Evolutionary conservation across 768 basidiomycete species (phyloP), one percentile per base, ranked within the genome.

Genomic region (Mycena alexandri): DNA sequence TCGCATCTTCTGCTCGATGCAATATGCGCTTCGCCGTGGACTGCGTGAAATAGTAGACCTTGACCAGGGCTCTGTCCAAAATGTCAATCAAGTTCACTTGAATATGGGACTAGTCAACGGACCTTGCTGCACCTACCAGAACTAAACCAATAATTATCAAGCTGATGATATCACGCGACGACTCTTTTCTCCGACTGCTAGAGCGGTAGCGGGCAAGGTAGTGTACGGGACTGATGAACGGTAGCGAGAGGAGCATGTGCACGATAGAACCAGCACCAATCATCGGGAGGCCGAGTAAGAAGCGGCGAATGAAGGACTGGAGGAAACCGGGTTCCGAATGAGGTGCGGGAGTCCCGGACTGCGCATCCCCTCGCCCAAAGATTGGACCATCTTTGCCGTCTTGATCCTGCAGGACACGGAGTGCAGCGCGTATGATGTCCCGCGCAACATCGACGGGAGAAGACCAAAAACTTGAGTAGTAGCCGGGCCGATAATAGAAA

Each of bases 231-330:
- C 85, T 87, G 51, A 92, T 81, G 62, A 90, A 76, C 24, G 89
- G 90, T 9, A 89, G 75, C 4, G 91, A 87, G 13, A 89, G 68
- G 17, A 94, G 77, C 86, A 93, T 86, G 59, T 92, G 91, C 19
- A 93, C 85, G 47, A 94, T 77, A 53, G 91, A 93, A 21, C 88
- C 88, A 44, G 91, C 92, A 12, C 93, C 93, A 14, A 95, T 85
- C 63, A 94, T 83, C 33, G 93, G 93, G 16, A 94, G 80, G 24
- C 93, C 93, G 25, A 95, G 75, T 14, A 94, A 71, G 75, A 94
- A 90, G n/a, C 93, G 88, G 46, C 86, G 87, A 58, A 91, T 68
- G 70, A 93, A 87, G 36, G 84, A 81, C 64, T 78, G 81, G 12
- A 93, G 44, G 44, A 92, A 63, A 42, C 89, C 81, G 16, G 87